A percentile compares a stretch with the other conserved stretches of the same genome.
phyloP scores from a whole-genome alignment of 371 early-diverging fungal genomes.

The Mortierella sp. region DNA sequence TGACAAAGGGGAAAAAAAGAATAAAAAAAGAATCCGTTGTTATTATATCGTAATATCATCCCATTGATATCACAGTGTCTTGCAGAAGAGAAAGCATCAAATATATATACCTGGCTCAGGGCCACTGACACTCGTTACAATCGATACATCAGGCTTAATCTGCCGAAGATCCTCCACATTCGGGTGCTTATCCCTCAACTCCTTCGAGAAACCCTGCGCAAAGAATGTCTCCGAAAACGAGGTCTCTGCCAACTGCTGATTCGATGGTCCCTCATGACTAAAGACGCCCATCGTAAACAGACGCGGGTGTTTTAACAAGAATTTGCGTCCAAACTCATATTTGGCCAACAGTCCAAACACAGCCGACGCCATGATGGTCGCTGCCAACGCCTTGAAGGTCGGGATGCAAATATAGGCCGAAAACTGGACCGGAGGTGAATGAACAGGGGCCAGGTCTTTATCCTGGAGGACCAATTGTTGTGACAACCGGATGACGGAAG shows the following conservation, averaged over 20 bases:
- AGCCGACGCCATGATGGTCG: slow-evolving; percentile 51
- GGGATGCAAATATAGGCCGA: slow-evolving; percentile 69
- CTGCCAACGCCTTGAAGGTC: slow-evolving; percentile 58
- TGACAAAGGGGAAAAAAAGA: background rate
- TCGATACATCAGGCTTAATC: slow-evolving; percentile 57
- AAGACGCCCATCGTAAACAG: slow-evolving; percentile 65
- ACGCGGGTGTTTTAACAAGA: slow-evolving; percentile 70
- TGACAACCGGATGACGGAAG: slow-evolving; percentile 67
- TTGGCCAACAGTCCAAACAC: slow-evolving; percentile 65
- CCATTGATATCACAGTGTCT: too few species aligned
- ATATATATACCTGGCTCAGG: slow-evolving; percentile 63
- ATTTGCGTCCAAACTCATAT: slow-evolving; percentile 65
- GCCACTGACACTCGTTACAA: slow-evolving; percentile 64
- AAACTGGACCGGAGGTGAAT: slow-evolving; percentile 69
- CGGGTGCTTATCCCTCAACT: slow-evolving; percentile 17
- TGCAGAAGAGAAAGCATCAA: background rate
- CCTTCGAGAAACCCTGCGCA: slow-evolving; percentile 62
- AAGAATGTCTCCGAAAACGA: slow-evolving; percentile 66
- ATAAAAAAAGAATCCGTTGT: too few species aligned
- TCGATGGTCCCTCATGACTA: slow-evolving; percentile 68
- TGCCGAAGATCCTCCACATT: slow-evolving; percentile 14
- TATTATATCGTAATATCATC: too few species aligned
- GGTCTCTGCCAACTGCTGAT: slow-evolving; percentile 64
- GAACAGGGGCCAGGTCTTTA: slow-evolving; percentile 28
- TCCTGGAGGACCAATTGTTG: slow-evolving; percentile 60